Percentiles rank a stretch among this genome's conserved stretches.
Conservation (phyloP, 345 rosid species). For the Eucalyptus virginea region DNA sequence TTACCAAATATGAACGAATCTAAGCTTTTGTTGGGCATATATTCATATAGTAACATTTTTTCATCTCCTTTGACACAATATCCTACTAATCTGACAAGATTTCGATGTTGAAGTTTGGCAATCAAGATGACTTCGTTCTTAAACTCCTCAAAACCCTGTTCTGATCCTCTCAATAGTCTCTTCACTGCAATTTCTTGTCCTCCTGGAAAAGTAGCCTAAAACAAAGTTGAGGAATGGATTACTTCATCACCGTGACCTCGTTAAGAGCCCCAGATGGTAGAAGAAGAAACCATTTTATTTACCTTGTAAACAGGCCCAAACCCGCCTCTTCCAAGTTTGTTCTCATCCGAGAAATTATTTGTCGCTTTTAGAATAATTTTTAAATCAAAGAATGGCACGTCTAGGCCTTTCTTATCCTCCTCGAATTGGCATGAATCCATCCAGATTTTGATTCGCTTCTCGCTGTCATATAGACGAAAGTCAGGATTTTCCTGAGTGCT, state of each 20-base stretch:
- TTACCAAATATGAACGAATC: conserved; percentile 45
- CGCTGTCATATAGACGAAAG: conserved; percentile 7
- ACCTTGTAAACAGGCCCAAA: conserved; percentile 65
- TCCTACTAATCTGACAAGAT: conserved; percentile 46
- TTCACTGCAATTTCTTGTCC: conserved; percentile 54
- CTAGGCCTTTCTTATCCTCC: conserved; percentile 28
- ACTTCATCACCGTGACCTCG: not conserved
- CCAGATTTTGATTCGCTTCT: conserved; percentile 12
- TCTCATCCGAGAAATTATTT: conserved; percentile 26
- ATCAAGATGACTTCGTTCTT: conserved; percentile 44
- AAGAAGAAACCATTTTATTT: not conserved
- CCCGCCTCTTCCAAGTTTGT: conserved; percentile 49
- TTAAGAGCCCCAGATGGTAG: not conserved
- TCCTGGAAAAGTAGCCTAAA: conserved; percentile 28
- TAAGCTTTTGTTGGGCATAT: conserved; percentile 52
- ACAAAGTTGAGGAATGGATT: not conserved
- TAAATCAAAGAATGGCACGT: conserved; percentile 24
- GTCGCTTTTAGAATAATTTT: conserved; percentile 33
- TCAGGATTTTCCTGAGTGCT: not conserved
- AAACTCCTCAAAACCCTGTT: conserved; percentile 51
- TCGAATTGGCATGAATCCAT: conserved; percentile 3
- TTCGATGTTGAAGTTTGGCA: conserved; percentile 49
- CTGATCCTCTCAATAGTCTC: conserved; percentile 41
- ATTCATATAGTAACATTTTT: conserved; percentile 42
- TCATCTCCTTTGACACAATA: conserved; percentile 33